Evolutionary conservation across 768 basidiomycete species (phyloP).

Genomic region (Xerocomus brunneocitrinus): DNA sequence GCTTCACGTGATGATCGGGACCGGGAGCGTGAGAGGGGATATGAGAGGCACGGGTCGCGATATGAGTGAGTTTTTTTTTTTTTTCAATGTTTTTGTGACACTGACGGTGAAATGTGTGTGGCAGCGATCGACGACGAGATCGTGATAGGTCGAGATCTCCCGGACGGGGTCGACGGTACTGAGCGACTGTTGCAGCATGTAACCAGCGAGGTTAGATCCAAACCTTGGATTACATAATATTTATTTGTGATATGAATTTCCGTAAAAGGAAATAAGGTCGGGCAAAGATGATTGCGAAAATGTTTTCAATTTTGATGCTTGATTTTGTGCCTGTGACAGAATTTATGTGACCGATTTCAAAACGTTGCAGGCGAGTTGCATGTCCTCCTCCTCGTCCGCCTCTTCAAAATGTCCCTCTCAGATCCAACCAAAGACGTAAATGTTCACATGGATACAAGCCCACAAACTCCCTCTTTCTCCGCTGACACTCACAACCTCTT

Average conservation of each 20-base stretch:
- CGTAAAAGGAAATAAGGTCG: conserved; percentile 10
- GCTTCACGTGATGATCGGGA: conserved; percentile 60
- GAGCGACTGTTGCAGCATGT: conserved; percentile 29
- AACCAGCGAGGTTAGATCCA: conserved; percentile 18
- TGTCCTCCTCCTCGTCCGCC: conserved; percentile 11
- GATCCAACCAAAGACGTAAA: conserved; percentile 9
- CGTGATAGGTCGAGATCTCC: conserved; percentile 73
- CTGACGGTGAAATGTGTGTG: conserved; percentile 14
- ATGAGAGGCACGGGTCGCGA: conserved; percentile 65
- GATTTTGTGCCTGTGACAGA: conserved; percentile 35
- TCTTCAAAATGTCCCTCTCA: conserved; percentile 12
- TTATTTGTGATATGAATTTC: conserved; percentile 13
- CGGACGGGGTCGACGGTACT: conserved; percentile 54
- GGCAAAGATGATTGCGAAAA: conserved; percentile 22
- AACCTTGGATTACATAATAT: conserved; percentile 16
- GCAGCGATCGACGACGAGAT: conserved; percentile 66
- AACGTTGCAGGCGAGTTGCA: conserved; percentile 15
- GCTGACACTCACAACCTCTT: conserved; percentile 6
- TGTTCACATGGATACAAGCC: conserved; percentile 18
- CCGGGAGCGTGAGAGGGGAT: conserved; percentile 64
- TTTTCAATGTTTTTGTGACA: conserved; percentile 12
- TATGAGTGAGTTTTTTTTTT: conserved; percentile 58
- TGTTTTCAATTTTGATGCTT: conserved; percentile 29
- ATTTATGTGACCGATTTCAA: conserved; percentile 24
- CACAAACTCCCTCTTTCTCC: conserved; percentile 8